Percentiles rank a stretch among this genome's conserved stretches.
Conservation (phyloP, 148 eudicot genomes). For the Heliamphora exappendiculata region DNA sequence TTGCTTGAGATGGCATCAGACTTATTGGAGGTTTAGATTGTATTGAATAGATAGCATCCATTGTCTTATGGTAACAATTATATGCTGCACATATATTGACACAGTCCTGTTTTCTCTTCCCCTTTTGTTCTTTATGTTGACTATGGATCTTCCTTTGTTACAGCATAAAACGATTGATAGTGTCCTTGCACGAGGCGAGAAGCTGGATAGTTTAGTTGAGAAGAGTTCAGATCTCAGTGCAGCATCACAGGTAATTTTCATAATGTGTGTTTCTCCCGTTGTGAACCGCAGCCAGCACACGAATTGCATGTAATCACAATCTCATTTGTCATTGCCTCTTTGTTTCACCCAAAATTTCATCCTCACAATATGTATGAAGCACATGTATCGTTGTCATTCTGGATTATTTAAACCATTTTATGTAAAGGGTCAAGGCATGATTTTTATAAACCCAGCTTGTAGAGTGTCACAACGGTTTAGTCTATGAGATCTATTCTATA, state of each 20-base stretch:
- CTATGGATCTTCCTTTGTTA: conserved; percentile 1
- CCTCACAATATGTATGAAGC: too few species aligned
- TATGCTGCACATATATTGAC: background rate
- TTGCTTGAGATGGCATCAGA: background rate
- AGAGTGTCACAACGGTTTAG: too few species aligned
- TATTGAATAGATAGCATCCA: background rate
- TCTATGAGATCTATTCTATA: too few species aligned
- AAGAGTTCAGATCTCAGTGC: conserved; percentile 93
- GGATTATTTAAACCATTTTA: background rate
- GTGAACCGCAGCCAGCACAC: background rate
- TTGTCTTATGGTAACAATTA: background rate
- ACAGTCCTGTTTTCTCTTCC: background rate
- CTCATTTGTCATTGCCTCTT: background rate
- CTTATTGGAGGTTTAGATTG: background rate
- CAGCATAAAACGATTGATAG: conserved; percentile 96
- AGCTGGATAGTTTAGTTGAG: conserved; percentile 88
- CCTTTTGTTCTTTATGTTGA: background rate
- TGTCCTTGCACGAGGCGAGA: conserved; percentile 87
- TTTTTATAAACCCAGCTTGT: background rate
- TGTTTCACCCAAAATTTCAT: background rate
- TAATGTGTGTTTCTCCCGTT: background rate
- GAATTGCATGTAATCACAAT: background rate
- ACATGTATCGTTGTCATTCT: background rate
- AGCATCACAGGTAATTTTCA: conserved; percentile 70
- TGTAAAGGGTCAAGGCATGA: background rate